A percentile compares a stretch with the other conserved stretches of the same genome.
Evolutionary conservation across 257 asterid genomes (phyloP).

Genomic region (Solanum infundibuliforme): DNA sequence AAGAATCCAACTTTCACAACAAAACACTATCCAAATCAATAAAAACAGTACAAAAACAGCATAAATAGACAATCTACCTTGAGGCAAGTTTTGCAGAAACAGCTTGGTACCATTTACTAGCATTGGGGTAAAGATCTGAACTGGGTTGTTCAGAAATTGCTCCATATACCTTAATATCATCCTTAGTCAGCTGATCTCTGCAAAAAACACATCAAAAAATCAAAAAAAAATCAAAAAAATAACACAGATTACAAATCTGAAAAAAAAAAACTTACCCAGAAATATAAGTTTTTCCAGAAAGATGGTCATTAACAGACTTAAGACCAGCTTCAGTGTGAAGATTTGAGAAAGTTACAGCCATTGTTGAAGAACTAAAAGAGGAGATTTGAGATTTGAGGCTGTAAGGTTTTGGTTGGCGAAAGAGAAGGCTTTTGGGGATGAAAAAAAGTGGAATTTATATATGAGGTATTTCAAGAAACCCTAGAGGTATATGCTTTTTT

Average conservation of each 20-base stretch:
- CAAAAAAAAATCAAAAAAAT: not conserved
- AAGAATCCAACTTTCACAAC: not conserved
- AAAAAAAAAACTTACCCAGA: constrained; percentile 41
- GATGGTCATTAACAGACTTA: constrained; percentile 52
- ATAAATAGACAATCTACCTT: constrained; percentile 29
- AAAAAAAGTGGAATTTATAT: constrained; percentile 20
- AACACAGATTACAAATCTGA: not conserved
- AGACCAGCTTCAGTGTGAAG: constrained; percentile 77
- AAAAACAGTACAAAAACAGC: not conserved
- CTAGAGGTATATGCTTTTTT: constrained; percentile 11
- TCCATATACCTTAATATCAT: constrained; percentile 65
- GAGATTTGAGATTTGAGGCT: not conserved
- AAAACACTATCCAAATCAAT: too few relatives aligned
- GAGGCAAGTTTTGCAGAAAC: constrained; percentile 48
- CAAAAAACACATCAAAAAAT: not conserved
- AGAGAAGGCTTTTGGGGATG: not conserved
- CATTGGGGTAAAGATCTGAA: constrained; percentile 58
- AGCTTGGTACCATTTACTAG: constrained; percentile 65
- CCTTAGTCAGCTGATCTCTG: constrained; percentile 58
- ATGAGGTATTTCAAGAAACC: constrained; percentile 22
- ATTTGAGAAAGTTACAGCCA: constrained; percentile 79
- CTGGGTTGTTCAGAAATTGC: constrained; percentile 48
- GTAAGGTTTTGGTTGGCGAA: constrained; percentile 3
- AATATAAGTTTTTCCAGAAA: constrained; percentile 64
- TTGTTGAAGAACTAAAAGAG: not conserved